Evolutionary conservation across 2,329 filamentous ascomycete species (phyloP).

Genomic region (Onygenales sp.): DNA sequence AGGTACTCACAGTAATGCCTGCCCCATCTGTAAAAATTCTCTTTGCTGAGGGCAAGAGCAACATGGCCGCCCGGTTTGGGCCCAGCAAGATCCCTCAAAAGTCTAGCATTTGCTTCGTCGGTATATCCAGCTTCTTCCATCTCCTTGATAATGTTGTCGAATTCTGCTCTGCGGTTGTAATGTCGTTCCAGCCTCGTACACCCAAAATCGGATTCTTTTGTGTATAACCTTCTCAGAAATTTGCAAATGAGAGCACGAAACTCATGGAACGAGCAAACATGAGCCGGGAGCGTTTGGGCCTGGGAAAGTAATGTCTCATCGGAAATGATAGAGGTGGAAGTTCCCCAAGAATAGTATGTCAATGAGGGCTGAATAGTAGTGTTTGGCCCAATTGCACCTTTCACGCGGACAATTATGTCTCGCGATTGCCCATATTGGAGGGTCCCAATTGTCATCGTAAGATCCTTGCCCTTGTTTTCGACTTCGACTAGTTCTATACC

Average conservation of each 20-base stretch:
- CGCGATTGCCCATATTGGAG: conserved; percentile 54
- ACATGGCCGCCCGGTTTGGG: conserved; percentile 41
- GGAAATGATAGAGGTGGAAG: conserved; percentile 1
- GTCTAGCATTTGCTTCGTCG: conserved; percentile 31
- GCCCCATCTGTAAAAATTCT: conserved; percentile 45
- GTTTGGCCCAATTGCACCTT: conserved; percentile 12
- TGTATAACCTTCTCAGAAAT: conserved; percentile 41
- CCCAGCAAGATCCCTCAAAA: conserved; percentile 42
- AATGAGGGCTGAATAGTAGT: conserved; percentile 18
- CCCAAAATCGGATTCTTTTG: conserved; percentile 27
- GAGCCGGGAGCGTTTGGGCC: background rate
- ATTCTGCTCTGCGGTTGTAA: conserved; percentile 9
- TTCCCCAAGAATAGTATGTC: conserved; percentile 11
- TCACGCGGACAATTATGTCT: conserved; percentile 41
- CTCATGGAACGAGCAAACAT: conserved; percentile 39
- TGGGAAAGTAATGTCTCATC: background rate
- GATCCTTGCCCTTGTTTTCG: conserved; percentile 14
- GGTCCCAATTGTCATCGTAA: conserved; percentile 30
- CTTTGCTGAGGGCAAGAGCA: conserved; percentile 34
- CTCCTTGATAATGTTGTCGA: conserved; percentile 23
- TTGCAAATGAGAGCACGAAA: conserved; percentile 42
- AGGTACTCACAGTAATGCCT: conserved; percentile 37
- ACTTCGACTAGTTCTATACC: conserved; percentile 31
- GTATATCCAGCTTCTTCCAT: conserved; percentile 27
- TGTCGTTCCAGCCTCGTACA: conserved; percentile 18